Base-by-base conservation (phyloP, 2,329 filamentous ascomycete species). In the Stenocarpella maydis region DNA sequence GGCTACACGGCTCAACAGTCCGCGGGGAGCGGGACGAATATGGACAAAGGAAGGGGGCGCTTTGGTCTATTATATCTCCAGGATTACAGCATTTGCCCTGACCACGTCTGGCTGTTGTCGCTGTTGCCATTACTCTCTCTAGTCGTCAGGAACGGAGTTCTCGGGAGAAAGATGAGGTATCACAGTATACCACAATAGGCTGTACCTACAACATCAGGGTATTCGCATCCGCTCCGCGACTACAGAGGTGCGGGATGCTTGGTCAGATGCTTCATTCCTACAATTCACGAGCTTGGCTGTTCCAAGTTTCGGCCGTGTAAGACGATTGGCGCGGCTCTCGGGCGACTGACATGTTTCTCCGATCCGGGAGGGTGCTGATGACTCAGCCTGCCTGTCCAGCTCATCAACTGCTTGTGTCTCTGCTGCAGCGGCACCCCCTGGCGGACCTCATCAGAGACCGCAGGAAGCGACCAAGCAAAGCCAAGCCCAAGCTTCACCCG, bases 61-160 rank as follows among this genome's bases (percentile, higher is more conserved):
- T 37, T 71, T 71, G 69, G 61, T 69, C 53, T 66, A 66, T 39
- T 43, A 28, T 60, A 69, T 52, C 31, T 69, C 49, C 50, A 55
- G 61, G 63, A 61, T 69, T 24, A 34, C 47, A 55, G 47, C 54
- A 45, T 67, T 28, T 52, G 41, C 43, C 17, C 15, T 37, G 58
- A 28, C 28, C 43, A 10, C 28, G 43, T 14, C n/a, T 12, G 31
- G 21, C 24, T 19, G n/a, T 14, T 34, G 34, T 12, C 8, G 4
- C 14, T 58, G 21, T 39, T 31, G 37, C 21, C n/a, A 14, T 49
- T 67, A 41, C 41, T 67, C n/a, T 67, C n/a, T 31, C 49, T 34
- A 17, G 34, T 28, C 43, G 31, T 47, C 14, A 34, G 5, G 37
- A 24, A 45, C 14, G 19, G 24, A 7, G 12, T 15, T 34, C 39